These are phyloP conservation scores for Vaccinium corymbosum DNA, from an alignment of 148 eudicot genomes.

Conservation along the genomic window DNA sequence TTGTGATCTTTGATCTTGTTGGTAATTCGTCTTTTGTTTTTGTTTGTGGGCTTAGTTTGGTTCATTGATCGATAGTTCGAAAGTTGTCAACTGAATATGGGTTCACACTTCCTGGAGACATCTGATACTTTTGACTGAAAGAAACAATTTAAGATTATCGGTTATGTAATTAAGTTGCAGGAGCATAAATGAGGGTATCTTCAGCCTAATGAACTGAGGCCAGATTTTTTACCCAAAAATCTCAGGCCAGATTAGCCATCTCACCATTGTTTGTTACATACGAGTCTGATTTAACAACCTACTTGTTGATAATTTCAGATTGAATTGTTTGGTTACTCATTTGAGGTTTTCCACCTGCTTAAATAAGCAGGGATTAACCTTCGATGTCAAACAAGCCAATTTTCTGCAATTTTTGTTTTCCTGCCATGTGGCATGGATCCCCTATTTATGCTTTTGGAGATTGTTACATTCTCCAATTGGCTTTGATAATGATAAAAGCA, in stretches of 20 bases:
- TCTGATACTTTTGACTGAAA: not conserved
- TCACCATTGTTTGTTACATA: not conserved
- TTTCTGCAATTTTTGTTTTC: not conserved
- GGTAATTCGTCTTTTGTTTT: not conserved
- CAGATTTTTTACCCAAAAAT: not conserved
- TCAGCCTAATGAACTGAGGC: not conserved
- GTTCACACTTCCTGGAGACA: not conserved
- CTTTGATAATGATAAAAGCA: not conserved
- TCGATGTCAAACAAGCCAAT: not conserved
- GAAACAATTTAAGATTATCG: not conserved
- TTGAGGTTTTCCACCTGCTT: not conserved
- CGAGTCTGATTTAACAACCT: not conserved
- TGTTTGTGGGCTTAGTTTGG: not conserved
- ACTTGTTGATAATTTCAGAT: not conserved
- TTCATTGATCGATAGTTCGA: not conserved
- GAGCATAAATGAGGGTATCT: not conserved
- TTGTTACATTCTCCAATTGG: not conserved
- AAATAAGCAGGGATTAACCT: not conserved
- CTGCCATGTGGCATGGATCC: not conserved
- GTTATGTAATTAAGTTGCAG: not conserved
- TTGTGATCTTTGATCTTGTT: not conserved
- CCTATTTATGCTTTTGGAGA: not conserved
- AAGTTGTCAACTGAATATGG: not conserved
- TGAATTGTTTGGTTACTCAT: not conserved
- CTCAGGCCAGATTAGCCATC: not conserved